Base-by-base conservation (phyloP, 2,329 filamentous ascomycete species). In the Graphilbum ipis-grandicollis region DNA sequence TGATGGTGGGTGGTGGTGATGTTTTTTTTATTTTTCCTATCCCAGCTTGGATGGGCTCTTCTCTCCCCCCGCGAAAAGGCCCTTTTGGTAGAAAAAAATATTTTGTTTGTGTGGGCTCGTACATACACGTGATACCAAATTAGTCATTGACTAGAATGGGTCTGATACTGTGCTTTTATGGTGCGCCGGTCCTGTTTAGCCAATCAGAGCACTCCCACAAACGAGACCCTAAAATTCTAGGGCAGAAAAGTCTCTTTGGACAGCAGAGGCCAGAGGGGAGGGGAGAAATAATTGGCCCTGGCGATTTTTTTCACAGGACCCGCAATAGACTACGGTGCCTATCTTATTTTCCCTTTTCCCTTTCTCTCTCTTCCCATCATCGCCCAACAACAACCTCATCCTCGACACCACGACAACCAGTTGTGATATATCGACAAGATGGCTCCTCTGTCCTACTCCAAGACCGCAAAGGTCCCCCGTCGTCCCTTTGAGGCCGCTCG, bases 401-500 rank as follows among this genome's bases (percentile, higher is more conserved):
- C 26, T 5, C 26, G 26, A 28, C 26, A 28, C 37, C 36, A 30
- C 18, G 19, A 23, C 33, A 34, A 18, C 33, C 25, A 25, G 23
- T 23, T 31, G 31, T 25, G 29, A 42, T 37, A 22, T 34, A 31
- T 31, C 26, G 26, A 14, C 34, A 39, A 22, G 38, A 46, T 46
- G 60, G 54, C 56, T 54, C 58, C 60, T 52, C 66, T 77, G 62
- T 80, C 79, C 56, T 93, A 94, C 73, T 92, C 81, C 63, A 98
- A 98, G 84, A 98, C 90, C 75, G 92, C 92, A 65, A 93, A 93
- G 80, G 85, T 93, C 73, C 86, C 88, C 39, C 51, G 54, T 59
- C 81, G 88, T 71, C 88, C 90, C 60, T 96, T 93, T 76, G 90
- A 96, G 82, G 88, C 86, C 68, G 90, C 90, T 71, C 90, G 90